These are phyloP conservation scores for Coniochaeta ligniaria DNA, from an alignment of 2,329 filamentous ascomycete species.

Conservation along the genomic window DNA sequence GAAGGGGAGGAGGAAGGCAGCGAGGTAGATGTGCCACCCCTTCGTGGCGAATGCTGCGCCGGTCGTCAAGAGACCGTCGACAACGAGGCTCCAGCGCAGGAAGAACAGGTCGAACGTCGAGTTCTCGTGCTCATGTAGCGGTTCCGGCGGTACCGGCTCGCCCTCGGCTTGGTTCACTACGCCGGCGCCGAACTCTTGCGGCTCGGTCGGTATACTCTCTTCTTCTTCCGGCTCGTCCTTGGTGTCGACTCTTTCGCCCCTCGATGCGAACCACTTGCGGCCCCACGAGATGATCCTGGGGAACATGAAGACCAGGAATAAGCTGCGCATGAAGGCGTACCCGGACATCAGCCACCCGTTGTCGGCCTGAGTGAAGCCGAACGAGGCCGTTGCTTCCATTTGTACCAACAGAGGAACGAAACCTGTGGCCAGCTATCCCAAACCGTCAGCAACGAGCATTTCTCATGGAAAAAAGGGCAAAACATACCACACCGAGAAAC, in stretches of 20 bases:
- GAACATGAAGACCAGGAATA: constrained; percentile 49
- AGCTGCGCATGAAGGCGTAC: constrained; percentile 44
- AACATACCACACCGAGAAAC: constrained; percentile 54
- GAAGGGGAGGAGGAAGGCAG: constrained; percentile 58
- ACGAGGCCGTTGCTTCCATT: constrained; percentile 49
- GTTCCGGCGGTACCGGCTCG: constrained; percentile 30
- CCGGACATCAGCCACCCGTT: constrained; percentile 52
- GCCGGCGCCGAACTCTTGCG: constrained; percentile 32
- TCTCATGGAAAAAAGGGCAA: no score
- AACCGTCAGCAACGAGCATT: no score
- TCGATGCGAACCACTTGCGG: constrained; percentile 17
- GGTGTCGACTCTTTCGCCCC: not conserved
- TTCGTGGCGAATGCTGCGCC: constrained; percentile 53
- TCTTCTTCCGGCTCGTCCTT: not conserved
- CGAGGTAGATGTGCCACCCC: constrained; percentile 63
- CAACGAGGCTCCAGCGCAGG: constrained; percentile 55
- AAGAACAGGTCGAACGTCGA: constrained; percentile 62
- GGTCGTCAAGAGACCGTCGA: constrained; percentile 58
- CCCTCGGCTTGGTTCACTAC: constrained; percentile 31
- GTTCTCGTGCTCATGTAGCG: constrained; percentile 34
- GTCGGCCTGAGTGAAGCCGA: constrained; percentile 46
- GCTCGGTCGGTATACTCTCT: constrained; percentile 23
- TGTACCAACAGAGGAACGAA: constrained; percentile 58
- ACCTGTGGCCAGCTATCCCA: constrained; percentile 50
- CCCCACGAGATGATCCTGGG: constrained; percentile 38